Evolutionary conservation across 2,329 filamentous ascomycete genomes (phyloP).

Genomic region (Berkeleyomyces basicola): DNA sequence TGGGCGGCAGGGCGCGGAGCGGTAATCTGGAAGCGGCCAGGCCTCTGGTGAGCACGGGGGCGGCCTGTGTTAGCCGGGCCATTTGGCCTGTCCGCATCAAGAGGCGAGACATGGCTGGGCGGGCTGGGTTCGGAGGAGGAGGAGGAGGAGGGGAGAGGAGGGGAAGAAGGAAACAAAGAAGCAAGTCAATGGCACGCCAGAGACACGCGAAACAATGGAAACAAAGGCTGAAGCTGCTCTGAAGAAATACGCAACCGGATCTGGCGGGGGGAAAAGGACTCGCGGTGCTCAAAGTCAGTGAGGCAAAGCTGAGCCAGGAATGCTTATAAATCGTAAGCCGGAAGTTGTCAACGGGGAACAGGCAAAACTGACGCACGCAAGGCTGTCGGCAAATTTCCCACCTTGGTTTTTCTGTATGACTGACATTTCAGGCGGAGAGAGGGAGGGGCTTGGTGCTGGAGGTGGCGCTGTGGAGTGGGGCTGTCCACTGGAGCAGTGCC

Average conservation of each 20-base stretch:
- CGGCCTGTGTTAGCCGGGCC: conserved; percentile 41
- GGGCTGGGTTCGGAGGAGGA: conserved; percentile 15
- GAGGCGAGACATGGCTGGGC: conserved; percentile 42
- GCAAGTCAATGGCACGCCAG: no score
- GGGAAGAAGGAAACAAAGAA: neutral
- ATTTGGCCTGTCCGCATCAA: conserved; percentile 50
- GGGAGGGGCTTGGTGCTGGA: neutral
- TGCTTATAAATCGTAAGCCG: neutral
- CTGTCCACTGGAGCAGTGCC: no score
- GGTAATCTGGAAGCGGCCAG: neutral
- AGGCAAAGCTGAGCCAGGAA: no score
- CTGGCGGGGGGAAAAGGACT: no score
- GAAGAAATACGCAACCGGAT: no score
- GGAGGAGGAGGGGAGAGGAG: neutral
- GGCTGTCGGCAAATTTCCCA: neutral
- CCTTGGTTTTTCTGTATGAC: neutral
- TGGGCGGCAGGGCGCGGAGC: conserved; percentile 12
- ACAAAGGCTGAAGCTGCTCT: no score
- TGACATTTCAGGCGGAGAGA: neutral
- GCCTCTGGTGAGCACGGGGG: neutral
- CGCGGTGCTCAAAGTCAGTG: no score
- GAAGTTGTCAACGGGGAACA: neutral
- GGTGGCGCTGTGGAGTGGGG: neutral
- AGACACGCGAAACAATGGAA: no score
- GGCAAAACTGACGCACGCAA: neutral